phyloP scores from a whole-genome alignment of 148 eudicot genomes.

The Spergularia marina region DNA sequence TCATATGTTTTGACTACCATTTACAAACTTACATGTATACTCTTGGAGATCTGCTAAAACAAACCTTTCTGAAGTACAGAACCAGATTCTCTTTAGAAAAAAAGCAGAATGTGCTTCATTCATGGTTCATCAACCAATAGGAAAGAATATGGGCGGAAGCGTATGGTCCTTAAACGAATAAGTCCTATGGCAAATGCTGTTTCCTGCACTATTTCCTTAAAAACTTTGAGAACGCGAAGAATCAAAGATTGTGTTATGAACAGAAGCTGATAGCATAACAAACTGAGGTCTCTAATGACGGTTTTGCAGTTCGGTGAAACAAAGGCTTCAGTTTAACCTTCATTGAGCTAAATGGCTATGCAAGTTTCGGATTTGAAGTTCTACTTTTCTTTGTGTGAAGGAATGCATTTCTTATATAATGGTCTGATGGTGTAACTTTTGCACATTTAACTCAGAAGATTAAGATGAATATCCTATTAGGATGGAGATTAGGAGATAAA shows the following conservation, averaged over 20 bases:
- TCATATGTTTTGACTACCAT: neutral
- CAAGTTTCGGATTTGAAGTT: conserved; percentile 2
- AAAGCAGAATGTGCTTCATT: neutral
- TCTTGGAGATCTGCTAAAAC: neutral
- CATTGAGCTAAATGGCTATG: neutral
- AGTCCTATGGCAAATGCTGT: neutral
- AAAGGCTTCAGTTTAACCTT: conserved; percentile 15
- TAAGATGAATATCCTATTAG: conserved; percentile 18
- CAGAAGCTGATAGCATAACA: conserved; percentile 4
- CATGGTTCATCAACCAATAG: neutral
- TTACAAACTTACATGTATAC: neutral
- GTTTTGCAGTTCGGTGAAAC: conserved; percentile 13
- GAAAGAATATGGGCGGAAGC: neutral
- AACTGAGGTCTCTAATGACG: conserved; percentile 10
- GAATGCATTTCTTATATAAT: conserved; percentile 9
- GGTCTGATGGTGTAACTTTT: neutral
- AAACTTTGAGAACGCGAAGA: neutral
- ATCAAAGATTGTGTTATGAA: neutral
- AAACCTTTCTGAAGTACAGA: conserved; percentile 9
- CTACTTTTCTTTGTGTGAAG: neutral
- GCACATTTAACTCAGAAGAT: neutral
- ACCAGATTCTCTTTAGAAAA: conserved; percentile 16
- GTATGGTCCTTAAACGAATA: neutral
- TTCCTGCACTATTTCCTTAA: neutral
- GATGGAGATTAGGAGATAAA: neutral